Conservation (phyloP, 1,284 basidiomycete genomes). For the Xerocomus nothofagi region DNA sequence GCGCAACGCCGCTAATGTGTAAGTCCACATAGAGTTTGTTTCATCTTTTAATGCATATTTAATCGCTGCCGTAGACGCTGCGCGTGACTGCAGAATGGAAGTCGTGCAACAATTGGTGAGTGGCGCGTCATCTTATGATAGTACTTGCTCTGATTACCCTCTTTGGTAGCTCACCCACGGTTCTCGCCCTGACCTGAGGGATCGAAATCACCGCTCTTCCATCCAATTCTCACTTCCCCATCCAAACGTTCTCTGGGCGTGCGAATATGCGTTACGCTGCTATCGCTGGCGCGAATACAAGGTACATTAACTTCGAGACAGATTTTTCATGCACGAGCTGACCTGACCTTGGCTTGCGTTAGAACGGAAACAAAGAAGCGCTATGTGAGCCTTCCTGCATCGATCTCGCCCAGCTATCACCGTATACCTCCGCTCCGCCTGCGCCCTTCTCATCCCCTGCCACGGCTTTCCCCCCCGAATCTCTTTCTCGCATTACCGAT, state of each 20-base stretch:
- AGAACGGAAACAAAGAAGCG: constrained; percentile 34
- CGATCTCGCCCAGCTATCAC: constrained; percentile 28
- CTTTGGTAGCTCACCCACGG: constrained; percentile 55
- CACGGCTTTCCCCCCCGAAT: constrained; percentile 38
- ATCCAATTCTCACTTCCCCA: constrained; percentile 65
- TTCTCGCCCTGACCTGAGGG: constrained; percentile 68
- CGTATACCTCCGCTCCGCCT: constrained; percentile 19
- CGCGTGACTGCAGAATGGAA: constrained; percentile 64
- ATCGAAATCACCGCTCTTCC: constrained; percentile 65
- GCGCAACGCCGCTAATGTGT: constrained; percentile 80
- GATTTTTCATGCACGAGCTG: constrained; percentile 2
- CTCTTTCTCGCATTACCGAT: constrained; percentile 43
- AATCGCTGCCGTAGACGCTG: constrained; percentile 53
- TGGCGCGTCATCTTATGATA: constrained; percentile 7
- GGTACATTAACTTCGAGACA: constrained; percentile 39
- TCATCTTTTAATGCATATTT: constrained; percentile 4
- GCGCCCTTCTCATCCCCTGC: constrained; percentile 12
- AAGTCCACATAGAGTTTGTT: constrained; percentile 34
- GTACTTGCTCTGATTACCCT: constrained; percentile 8
- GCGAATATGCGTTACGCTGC: constrained; percentile 62
- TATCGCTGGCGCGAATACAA: constrained; percentile 56
- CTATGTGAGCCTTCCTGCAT: constrained; percentile 29
- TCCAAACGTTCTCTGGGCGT: constrained; percentile 62
- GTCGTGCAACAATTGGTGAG: constrained; percentile 63
- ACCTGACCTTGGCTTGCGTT: constrained; percentile 11